phyloP scores from a whole-genome alignment of 345 rosid genomes.

The Corymbia maculata region DNA sequence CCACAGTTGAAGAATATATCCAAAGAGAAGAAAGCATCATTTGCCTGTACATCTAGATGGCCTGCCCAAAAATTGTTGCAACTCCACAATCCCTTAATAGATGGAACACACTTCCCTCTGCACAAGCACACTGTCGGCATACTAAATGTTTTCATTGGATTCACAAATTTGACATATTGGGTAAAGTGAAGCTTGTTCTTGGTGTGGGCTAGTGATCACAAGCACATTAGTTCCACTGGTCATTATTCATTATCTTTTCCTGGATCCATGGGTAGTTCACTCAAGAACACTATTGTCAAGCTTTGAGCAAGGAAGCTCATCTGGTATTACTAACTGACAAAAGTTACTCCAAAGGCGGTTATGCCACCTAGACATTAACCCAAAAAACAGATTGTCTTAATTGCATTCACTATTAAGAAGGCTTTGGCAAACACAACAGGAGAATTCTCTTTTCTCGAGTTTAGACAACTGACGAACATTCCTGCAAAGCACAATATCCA shows the following conservation, averaged over 20 bases:
- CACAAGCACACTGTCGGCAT: neutral
- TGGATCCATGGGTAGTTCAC: neutral
- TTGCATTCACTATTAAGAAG: neutral
- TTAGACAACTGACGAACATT: neutral
- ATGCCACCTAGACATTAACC: neutral
- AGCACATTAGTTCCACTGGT: neutral
- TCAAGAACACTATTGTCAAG: neutral
- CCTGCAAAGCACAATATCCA: neutral
- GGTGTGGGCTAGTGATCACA: neutral
- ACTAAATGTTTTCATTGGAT: neutral
- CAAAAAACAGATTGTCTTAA: neutral
- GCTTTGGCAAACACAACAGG: neutral
- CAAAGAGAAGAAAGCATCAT: neutral
- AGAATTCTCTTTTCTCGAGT: neutral
- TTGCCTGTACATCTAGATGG: neutral
- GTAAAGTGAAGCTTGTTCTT: neutral
- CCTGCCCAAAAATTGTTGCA: neutral
- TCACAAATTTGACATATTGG: neutral
- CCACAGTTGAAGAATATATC: neutral
- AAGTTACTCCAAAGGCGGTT: neutral
- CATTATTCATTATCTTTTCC: neutral
- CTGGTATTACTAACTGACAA: neutral
- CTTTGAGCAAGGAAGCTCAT: neutral
- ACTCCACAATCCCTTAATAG: neutral
- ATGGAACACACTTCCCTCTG: neutral